These are phyloP conservation scores for Cyberlindnera xishuangbannaensis DNA, from an alignment of 805 yeast species.

Conservation along the genomic window DNA sequence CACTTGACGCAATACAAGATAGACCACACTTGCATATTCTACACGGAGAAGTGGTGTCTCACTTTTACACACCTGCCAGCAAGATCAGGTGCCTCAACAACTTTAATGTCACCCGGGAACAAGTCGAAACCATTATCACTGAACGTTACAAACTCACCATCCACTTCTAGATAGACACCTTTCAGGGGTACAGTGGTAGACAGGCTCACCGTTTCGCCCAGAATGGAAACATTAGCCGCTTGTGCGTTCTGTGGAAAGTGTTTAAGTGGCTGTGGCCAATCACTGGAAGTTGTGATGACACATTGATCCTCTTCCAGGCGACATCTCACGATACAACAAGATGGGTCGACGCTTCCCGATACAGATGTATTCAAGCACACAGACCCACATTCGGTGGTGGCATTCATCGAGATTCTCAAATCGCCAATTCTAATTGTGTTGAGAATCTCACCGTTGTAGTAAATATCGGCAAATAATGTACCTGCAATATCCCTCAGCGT, in stretches of 20 bases:
- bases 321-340: background rate
- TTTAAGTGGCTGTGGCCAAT: slow-evolving; percentile 42
- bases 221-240: slow-evolving; percentile 22
- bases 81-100: slow-evolving; percentile 3
- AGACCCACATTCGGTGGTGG: slow-evolving; percentile 4
- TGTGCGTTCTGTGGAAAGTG: slow-evolving; percentile 14
- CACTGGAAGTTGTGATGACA: slow-evolving; percentile 29
- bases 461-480: slow-evolving; percentile 7
- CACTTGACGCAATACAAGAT: no score
- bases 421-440: background rate
- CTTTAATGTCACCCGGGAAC: slow-evolving; percentile 32
- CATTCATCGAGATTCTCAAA: slow-evolving; percentile 2
- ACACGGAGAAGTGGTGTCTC: slow-evolving; percentile 9
- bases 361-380: background rate
- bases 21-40: no score
- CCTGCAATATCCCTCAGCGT: slow-evolving; percentile 2
- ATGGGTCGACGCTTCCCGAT: background rate
- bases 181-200: slow-evolving; percentile 35
- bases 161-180: slow-evolving; percentile 34
- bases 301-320: background rate
- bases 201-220: slow-evolving; percentile 24
- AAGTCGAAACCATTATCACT: slow-evolving; percentile 45
- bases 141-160: slow-evolving; percentile 21
- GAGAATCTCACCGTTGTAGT: background rate
- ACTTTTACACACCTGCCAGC: slow-evolving; percentile 1